A percentile compares a stretch with the other conserved stretches of the same genome.
phyloP scores from a whole-genome alignment of 31 red algal genomes.

The Endocladia muricata region DNA sequence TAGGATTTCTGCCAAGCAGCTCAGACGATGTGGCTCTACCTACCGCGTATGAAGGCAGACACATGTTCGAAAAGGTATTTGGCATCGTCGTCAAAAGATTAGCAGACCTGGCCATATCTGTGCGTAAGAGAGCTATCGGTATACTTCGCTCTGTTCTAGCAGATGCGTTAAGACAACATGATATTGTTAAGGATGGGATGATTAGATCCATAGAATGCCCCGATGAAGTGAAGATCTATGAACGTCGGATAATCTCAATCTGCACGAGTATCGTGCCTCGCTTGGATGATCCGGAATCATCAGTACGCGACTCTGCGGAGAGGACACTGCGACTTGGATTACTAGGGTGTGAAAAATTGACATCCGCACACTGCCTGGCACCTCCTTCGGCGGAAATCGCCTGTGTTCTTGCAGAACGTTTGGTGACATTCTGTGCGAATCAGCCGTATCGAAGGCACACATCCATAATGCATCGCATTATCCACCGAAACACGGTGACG shows the following conservation, averaged over 20 bases:
- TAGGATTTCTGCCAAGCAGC: background rate
- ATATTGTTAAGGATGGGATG: background rate
- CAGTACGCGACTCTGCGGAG: conserved; percentile 58
- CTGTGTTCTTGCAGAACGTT: conserved; percentile 23
- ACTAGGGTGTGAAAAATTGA: conserved; percentile 43
- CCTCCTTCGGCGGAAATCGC: background rate
- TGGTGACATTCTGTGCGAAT: conserved; percentile 31
- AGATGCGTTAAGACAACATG: conserved; percentile 13
- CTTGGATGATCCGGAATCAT: conserved; percentile 55
- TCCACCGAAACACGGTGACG: conserved; percentile 34
- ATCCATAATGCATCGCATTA: conserved; percentile 38
- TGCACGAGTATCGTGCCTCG: conserved; percentile 41
- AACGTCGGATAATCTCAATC: conserved; percentile 36
- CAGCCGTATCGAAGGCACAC: conserved; percentile 26
- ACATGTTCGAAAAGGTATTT: conserved; percentile 42
- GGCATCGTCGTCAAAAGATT: conserved; percentile 54
- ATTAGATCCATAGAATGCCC: background rate
- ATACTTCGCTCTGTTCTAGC: conserved; percentile 49
- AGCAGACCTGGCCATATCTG: conserved; percentile 62
- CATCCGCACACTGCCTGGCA: background rate
- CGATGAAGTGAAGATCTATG: background rate
- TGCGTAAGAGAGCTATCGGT: conserved; percentile 68
- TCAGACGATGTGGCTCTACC: background rate
- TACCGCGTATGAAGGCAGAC: background rate
- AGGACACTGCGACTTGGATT: conserved; percentile 45